Percentiles rank a stretch among this genome's conserved stretches.
These are phyloP conservation scores for Colletotrichum sp. DNA, from an alignment of 2,329 filamentous ascomycete species.

Conservation along the genomic window DNA sequence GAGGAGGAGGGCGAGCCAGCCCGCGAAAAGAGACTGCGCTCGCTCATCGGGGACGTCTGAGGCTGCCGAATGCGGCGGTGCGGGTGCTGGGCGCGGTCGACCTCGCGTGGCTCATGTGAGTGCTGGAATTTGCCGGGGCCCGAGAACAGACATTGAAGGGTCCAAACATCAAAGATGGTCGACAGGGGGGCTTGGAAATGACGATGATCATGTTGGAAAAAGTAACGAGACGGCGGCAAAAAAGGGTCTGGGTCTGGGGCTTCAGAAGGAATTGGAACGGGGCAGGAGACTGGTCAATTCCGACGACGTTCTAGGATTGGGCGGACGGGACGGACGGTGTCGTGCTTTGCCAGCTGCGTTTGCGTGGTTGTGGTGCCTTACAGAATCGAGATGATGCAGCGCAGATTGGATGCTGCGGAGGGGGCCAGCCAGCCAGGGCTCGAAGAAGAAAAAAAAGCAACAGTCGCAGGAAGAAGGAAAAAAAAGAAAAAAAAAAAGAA, in stretches of 20 bases:
- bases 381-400: neutral
- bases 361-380: neutral
- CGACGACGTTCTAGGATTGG: neutral
- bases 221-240: neutral
- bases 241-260: neutral
- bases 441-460: neutral
- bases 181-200: neutral
- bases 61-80: conserved; percentile 14
- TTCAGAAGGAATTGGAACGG: neutral
- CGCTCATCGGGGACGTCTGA: neutral
- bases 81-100: conserved; percentile 9
- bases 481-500: neutral
- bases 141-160: conserved; percentile 4
- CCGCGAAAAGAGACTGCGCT: neutral
- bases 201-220: neutral
- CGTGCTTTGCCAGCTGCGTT: neutral
- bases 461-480: neutral
- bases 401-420: neutral
- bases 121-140: neutral
- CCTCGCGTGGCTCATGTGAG: conserved; percentile 1
- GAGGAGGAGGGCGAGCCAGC: neutral
- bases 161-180: neutral
- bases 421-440: neutral
- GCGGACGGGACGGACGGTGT: neutral
- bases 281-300: neutral